Evolutionary conservation across 495 filamentous ascomycete species (phyloP).

Genomic region (Podospora australis): DNA sequence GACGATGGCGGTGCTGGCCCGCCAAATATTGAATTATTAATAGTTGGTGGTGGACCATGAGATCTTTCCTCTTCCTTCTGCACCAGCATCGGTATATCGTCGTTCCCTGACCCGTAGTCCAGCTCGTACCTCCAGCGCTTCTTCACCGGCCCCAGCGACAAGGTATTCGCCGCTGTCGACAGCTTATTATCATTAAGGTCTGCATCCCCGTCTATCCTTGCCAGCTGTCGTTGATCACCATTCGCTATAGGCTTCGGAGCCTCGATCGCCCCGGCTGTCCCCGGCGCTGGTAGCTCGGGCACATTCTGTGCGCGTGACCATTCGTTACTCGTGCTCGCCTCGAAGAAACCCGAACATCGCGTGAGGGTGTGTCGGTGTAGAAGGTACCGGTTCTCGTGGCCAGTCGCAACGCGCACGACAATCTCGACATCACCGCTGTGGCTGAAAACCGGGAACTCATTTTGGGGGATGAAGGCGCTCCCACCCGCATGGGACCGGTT

Average conservation of each 20-base stretch:
- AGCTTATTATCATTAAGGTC: not conserved
- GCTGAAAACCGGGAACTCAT: conserved; percentile 87
- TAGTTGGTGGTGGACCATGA: conserved; percentile 6
- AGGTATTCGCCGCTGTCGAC: conserved; percentile 7
- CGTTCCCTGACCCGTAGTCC: conserved; percentile 63
- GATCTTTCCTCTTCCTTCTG: conserved; percentile 59
- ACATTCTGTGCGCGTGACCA: conserved; percentile 57
- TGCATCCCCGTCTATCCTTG: conserved; percentile 21
- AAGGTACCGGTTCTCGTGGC: conserved; percentile 74
- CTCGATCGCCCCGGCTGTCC: conserved; percentile 39
- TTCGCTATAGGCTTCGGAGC: conserved; percentile 36
- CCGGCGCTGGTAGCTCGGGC: conserved; percentile 27
- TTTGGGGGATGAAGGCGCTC: conserved; percentile 61
- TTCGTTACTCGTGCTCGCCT: conserved; percentile 78
- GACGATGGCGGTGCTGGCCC: conserved; percentile 17
- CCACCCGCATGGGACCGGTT: conserved; percentile 78
- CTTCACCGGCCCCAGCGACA: conserved; percentile 31
- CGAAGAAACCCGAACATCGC: conserved; percentile 89
- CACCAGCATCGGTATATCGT: conserved; percentile 82
- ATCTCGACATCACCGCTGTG: conserved; percentile 91
- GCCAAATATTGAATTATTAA: conserved; percentile 38
- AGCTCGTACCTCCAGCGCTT: conserved; percentile 82
- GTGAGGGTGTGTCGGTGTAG: conserved; percentile 78
- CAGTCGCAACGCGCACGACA: conserved; percentile 57
- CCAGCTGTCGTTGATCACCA: conserved; percentile 21